These are phyloP conservation scores for Cordyceps javanica DNA, from an alignment of 2,329 filamentous ascomycete species.

Conservation along the genomic window DNA sequence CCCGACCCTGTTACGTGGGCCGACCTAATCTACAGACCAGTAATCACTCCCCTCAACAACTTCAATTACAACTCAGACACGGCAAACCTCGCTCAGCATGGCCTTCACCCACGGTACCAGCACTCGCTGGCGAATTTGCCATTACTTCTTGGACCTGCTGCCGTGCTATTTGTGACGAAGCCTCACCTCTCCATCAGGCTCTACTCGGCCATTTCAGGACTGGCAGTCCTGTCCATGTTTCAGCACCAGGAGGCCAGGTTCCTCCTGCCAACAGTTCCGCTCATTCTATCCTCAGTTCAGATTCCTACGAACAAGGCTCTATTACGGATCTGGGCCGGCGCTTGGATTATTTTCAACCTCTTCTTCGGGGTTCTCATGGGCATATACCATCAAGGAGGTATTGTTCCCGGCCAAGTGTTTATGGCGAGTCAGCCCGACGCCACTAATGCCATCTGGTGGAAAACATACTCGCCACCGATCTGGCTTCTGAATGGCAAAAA, in stretches of 20 bases:
- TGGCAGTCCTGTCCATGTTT: slow-evolving; percentile 65
- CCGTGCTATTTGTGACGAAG: slow-evolving; percentile 51
- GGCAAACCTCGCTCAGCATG: slow-evolving; percentile 67
- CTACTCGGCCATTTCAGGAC: slow-evolving; percentile 67
- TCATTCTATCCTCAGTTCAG: slow-evolving; percentile 68
- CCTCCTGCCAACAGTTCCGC: slow-evolving; percentile 65
- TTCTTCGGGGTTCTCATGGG: slow-evolving; percentile 68
- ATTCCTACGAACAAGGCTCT: slow-evolving; percentile 51
- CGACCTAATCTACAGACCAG: slow-evolving; percentile 56
- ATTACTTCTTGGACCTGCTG: slow-evolving; percentile 65
- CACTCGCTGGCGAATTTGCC: slow-evolving; percentile 67
- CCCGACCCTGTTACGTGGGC: slow-evolving; percentile 56
- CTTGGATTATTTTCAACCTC: slow-evolving; percentile 66
- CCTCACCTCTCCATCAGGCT: slow-evolving; percentile 56
- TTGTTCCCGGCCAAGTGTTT: slow-evolving; percentile 70
- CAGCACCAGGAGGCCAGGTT: slow-evolving; percentile 79
- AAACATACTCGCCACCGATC: slow-evolving; percentile 74
- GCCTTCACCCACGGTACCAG: slow-evolving; percentile 73
- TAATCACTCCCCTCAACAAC: slow-evolving; percentile 74
- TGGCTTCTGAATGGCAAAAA: slow-evolving; percentile 77
- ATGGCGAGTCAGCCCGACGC: slow-evolving; percentile 64
- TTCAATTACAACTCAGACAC: slow-evolving; percentile 66
- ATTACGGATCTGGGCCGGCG: slow-evolving; percentile 48
- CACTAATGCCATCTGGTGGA: slow-evolving; percentile 74
- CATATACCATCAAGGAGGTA: slow-evolving; percentile 74